Evolutionary conservation across 1,284 basidiomycete species (phyloP), one percentile per base, ranked within the genome.

Genomic region (Vanrija sp.): DNA sequence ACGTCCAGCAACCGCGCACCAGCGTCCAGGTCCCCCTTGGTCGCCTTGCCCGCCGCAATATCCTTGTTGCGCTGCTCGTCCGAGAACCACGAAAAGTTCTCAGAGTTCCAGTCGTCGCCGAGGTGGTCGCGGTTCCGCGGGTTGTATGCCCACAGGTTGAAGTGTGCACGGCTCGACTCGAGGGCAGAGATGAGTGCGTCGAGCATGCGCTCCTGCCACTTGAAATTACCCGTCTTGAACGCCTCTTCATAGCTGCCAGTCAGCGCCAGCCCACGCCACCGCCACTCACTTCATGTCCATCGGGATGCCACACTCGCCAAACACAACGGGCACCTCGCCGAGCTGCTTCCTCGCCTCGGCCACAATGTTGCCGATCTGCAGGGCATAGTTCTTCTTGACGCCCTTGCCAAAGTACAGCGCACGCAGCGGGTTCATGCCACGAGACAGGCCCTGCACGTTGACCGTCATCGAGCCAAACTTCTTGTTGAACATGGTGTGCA

Each of bases 111-210:
- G 57, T 85, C 80, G 71, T 98, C 94, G 14, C 95, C 96, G 20
- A 77, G 69, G 19, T 75, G 69, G 64, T 95, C 89, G 38, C 82
- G 81, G 73, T 97, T 97, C 49, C 82, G 79, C 0, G 93, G 89
- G 67, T 97, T 97, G 74, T 97, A 98, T 60, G 89, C 92, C 95
- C 94, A 97, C 20, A 97, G 76, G 4, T 87, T 90, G 77, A 89
- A 93, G 5, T 85, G 85, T 31, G 89, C 78, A 42, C 88, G 78
- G 9, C 83, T 82, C 8, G 79, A 78, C 66, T 94, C 90, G 10
- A 93, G 75, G 0, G 78, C 90, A 9, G 84, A 85, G 49, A 92
- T 81, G 80, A 93, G 79, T 0, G 88, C 87, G 64, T 93, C 90
- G 87, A 93, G 90, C 89, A 91, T 91, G 43, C 84, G 81, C 24